Conservation (phyloP, 2,329 filamentous ascomycete genomes). For the Trichocomaceae sp. region DNA sequence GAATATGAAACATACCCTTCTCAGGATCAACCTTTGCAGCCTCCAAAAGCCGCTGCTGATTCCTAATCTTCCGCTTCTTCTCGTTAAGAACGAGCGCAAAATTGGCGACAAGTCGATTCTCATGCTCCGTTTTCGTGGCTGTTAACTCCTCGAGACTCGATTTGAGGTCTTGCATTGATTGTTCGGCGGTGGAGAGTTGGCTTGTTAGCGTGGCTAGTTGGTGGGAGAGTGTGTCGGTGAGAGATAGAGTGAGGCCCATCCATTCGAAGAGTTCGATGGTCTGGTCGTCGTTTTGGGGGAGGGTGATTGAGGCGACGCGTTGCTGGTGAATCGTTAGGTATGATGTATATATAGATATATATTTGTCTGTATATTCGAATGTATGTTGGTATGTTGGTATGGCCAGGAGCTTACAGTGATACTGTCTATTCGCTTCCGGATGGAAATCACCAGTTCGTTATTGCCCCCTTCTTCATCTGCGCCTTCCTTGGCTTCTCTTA, state of each 20-base stretch:
- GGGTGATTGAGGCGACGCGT: slow-evolving; percentile 48
- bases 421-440: slow-evolving; percentile 40
- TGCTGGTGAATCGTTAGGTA: slow-evolving; percentile 28
- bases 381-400: slow-evolving; percentile 5
- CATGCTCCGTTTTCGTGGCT: slow-evolving; percentile 50
- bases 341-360: no score
- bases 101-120: slow-evolving; percentile 52
- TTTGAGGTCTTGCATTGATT: slow-evolving; percentile 46
- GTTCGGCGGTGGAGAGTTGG: slow-evolving; percentile 40
- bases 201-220: slow-evolving; percentile 37
- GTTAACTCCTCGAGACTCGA: slow-evolving; percentile 53
- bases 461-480: slow-evolving; percentile 15
- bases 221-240: slow-evolving; percentile 37
- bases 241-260: slow-evolving; percentile 44
- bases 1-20: slow-evolving; percentile 28
- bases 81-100: slow-evolving; percentile 54
- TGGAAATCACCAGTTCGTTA: slow-evolving; percentile 33
- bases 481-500: slow-evolving; percentile 19
- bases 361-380: no score
- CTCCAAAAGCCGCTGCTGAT: slow-evolving; percentile 52
- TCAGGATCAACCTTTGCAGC: slow-evolving; percentile 41
- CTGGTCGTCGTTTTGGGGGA: slow-evolving; percentile 48
- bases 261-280: slow-evolving; percentile 54
- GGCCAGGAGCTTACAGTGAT: slow-evolving; percentile 38
- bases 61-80: slow-evolving; percentile 60